Conservation (phyloP, 2,329 filamentous ascomycete species). For the Fusarium penzigii region DNA sequence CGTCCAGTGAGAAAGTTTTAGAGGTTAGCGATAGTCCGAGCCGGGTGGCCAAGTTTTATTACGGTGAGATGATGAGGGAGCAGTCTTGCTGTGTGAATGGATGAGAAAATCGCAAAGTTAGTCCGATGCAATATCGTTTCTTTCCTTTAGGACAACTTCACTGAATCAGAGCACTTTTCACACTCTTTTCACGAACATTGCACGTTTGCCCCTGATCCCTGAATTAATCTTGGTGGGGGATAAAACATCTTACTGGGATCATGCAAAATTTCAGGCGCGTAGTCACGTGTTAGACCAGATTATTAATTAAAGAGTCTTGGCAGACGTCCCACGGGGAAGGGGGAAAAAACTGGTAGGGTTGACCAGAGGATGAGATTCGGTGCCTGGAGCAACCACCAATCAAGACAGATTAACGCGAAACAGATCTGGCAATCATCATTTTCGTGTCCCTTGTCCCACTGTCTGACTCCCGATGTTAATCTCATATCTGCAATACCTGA, state of each 20-base stretch:
- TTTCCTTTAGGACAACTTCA: no score
- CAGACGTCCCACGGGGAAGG: not conserved
- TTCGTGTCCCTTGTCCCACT: conserved; percentile 2
- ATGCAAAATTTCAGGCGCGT: conserved; percentile 16
- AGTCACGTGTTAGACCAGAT: conserved; percentile 27
- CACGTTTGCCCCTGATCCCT: conserved; percentile 9
- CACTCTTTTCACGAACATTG: no score
- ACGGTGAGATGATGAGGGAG: not conserved
- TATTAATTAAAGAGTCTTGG: conserved; percentile 25
- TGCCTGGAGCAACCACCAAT: conserved; percentile 20
- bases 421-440: not conserved
- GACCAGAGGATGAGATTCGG: conserved; percentile 23
- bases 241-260: conserved; percentile 12
- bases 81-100: not conserved
- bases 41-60: not conserved
- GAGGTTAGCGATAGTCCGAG: not conserved
- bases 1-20: no score
- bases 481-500: not conserved
- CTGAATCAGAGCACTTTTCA: no score
- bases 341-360: conserved; percentile 6
- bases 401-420: conserved; percentile 3
- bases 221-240: conserved; percentile 10
- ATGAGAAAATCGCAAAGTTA: no score
- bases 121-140: no score
- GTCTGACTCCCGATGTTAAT: not conserved